These are phyloP conservation scores for Adansonia gregorii DNA, from an alignment of 441 rosid genomes.

Conservation along the genomic window DNA sequence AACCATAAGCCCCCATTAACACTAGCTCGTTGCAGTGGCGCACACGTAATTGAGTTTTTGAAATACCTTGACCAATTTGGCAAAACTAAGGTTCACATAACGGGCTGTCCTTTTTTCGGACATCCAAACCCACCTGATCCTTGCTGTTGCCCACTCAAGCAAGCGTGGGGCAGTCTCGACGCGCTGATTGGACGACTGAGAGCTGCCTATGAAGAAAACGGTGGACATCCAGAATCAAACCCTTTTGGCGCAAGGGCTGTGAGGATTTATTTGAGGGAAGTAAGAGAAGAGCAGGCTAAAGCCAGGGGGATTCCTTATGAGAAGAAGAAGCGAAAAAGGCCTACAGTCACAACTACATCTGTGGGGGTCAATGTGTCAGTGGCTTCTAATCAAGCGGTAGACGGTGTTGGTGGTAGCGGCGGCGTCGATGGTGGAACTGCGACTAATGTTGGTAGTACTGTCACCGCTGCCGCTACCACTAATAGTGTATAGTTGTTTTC, in stretches of 20 bases:
- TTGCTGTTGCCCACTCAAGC: constrained; percentile 83
- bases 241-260: constrained; percentile 89
- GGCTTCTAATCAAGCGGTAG: constrained; percentile 25
- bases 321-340: constrained; percentile 89
- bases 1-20: constrained; percentile 88
- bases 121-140: constrained; percentile 81
- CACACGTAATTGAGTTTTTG: constrained; percentile 87
- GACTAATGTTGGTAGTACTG: constrained; percentile 16
- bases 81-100: constrained; percentile 81
- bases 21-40: constrained; percentile 80
- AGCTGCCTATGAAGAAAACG: constrained; percentile 87
- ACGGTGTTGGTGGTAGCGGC: constrained; percentile 29
- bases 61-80: constrained; percentile 91
- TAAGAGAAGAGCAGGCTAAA: constrained; percentile 82
- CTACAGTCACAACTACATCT: constrained; percentile 29
- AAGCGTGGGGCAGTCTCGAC: constrained; percentile 96
- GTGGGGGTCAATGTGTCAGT: constrained; percentile 27
- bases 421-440: constrained; percentile 22
- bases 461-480: constrained; percentile 22
- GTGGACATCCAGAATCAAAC: constrained; percentile 77
- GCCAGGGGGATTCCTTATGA: constrained; percentile 92
- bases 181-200: constrained; percentile 92
- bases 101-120: constrained; percentile 80
- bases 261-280: constrained; percentile 87
- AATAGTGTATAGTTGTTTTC: constrained; percentile 32